Conservation (phyloP, 1,284 basidiomycete genomes). For the Cutaneotrichosporon sp. region DNA sequence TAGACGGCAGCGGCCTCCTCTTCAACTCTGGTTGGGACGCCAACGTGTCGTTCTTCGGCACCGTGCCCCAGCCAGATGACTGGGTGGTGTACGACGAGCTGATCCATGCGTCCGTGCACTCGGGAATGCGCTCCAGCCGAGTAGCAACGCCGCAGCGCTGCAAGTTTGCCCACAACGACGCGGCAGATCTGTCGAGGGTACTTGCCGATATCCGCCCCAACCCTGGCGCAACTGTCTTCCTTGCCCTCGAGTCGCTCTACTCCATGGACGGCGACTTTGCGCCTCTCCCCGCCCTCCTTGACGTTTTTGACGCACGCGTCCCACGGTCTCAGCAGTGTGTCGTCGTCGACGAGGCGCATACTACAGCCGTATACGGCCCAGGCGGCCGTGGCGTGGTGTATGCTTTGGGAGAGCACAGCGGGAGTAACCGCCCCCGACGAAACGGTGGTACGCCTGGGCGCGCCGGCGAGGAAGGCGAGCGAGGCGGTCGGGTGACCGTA, state of each 20-base stretch:
- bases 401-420: constrained; percentile 26
- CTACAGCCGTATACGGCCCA: constrained; percentile 66
- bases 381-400: constrained; percentile 57
- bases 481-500: constrained; percentile 43
- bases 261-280: constrained; percentile 93
- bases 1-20: constrained; percentile 64
- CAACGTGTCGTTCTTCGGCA: constrained; percentile 81
- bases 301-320: constrained; percentile 50
- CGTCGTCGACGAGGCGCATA: constrained; percentile 76
- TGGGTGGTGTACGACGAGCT: constrained; percentile 78
- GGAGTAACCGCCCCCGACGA: neutral
- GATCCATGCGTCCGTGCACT: constrained; percentile 88
- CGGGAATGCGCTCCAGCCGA: constrained; percentile 72
- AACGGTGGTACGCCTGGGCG: neutral
- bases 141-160: constrained; percentile 46
- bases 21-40: constrained; percentile 97
- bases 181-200: constrained; percentile 36
- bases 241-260: constrained; percentile 86
- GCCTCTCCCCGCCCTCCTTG: constrained; percentile 62
- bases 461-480: too few relatives aligned
- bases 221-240: constrained; percentile 29
- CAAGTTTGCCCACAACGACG: constrained; percentile 71
- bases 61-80: constrained; percentile 73
- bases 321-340: constrained; percentile 48
- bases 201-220: constrained; percentile 14